A percentile compares a stretch with the other conserved stretches of the same genome.
phyloP scores from a whole-genome alignment of 2,329 filamentous ascomycete genomes.

The Talaromyces piceae region DNA sequence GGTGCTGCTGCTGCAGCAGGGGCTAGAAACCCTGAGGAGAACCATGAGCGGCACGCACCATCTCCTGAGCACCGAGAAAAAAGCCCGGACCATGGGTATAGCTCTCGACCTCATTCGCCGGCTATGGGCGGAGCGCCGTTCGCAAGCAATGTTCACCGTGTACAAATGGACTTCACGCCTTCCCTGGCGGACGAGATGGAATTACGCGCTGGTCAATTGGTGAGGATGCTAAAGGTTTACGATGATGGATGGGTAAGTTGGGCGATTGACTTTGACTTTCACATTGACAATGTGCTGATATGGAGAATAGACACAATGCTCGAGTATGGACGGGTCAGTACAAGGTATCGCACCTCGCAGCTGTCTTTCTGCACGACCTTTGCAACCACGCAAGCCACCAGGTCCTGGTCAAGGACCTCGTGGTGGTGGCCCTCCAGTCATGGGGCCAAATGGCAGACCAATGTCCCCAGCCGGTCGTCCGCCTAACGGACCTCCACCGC shows the following conservation, averaged over 20 bases:
- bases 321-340: slow-evolving; percentile 78
- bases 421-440: slow-evolving; percentile 6
- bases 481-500: slow-evolving; percentile 11
- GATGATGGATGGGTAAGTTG: slow-evolving; percentile 91
- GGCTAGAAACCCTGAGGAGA: slow-evolving; percentile 15
- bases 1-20: slow-evolving; percentile 18
- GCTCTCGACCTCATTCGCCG: slow-evolving; percentile 35
- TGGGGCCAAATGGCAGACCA: slow-evolving; percentile 18
- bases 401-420: slow-evolving; percentile 20
- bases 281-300: slow-evolving; percentile 26
- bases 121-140: slow-evolving; percentile 52
- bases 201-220: slow-evolving; percentile 71
- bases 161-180: slow-evolving; percentile 89
- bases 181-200: slow-evolving; percentile 88
- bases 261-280: not conserved
- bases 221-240: slow-evolving; percentile 87
- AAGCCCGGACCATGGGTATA: slow-evolving; percentile 19
- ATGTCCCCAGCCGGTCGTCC: slow-evolving; percentile 37
- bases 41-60: slow-evolving; percentile 15
- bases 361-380: slow-evolving; percentile 82
- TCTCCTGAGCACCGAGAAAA: slow-evolving; percentile 18
- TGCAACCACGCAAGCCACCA: slow-evolving; percentile 64
- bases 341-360: slow-evolving; percentile 93
- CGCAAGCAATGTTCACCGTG: slow-evolving; percentile 71
- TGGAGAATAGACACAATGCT: slow-evolving; percentile 66